These are phyloP conservation scores for Ophiognomonia clavigignenti-juglandacearum DNA, from an alignment of 2,329 filamentous ascomycete genomes.

Conservation along the genomic window DNA sequence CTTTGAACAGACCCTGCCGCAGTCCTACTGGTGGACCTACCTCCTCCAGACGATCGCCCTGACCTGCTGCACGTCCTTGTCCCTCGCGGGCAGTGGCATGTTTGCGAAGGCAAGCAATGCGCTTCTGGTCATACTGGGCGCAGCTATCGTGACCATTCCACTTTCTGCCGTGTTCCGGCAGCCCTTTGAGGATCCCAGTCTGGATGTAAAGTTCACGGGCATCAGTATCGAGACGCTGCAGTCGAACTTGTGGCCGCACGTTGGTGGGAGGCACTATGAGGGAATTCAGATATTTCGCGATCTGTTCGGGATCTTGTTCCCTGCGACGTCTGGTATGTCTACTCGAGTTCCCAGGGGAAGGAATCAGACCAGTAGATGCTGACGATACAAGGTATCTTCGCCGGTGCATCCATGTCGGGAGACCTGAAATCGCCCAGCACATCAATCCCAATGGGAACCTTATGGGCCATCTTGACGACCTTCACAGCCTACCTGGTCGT, in stretches of 20 bases:
- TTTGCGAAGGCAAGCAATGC: conserved; percentile 79
- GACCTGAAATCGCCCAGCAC: conserved; percentile 79
- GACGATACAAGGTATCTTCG: conserved; percentile 54
- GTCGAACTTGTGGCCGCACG: conserved; percentile 70
- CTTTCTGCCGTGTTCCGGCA: conserved; percentile 64
- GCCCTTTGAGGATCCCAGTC: conserved; percentile 60
- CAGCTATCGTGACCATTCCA: conserved; percentile 77
- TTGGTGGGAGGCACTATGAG: conserved; percentile 55
- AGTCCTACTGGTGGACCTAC: conserved; percentile 74
- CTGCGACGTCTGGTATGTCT: conserved; percentile 50
- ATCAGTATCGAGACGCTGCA: conserved; percentile 64
- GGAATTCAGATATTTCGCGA: conserved; percentile 70
- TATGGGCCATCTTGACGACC: conserved; percentile 72
- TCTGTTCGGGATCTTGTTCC: conserved; percentile 82
- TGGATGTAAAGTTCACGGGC: conserved; percentile 73
- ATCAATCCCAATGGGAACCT: conserved; percentile 78
- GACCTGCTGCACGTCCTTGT: conserved; percentile 67
- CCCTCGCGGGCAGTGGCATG: conserved; percentile 72
- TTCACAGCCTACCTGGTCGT: conserved; percentile 73
- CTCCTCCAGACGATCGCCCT: conserved; percentile 69
- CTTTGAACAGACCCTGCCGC: conserved; percentile 60
- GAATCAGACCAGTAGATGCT: conserved; percentile 30
- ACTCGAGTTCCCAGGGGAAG: no score
- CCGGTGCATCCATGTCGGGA: conserved; percentile 85
- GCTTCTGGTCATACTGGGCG: conserved; percentile 63